Evolutionary conservation across 257 asterid genomes (phyloP).

Genomic region (Lycium ferocissimum): DNA sequence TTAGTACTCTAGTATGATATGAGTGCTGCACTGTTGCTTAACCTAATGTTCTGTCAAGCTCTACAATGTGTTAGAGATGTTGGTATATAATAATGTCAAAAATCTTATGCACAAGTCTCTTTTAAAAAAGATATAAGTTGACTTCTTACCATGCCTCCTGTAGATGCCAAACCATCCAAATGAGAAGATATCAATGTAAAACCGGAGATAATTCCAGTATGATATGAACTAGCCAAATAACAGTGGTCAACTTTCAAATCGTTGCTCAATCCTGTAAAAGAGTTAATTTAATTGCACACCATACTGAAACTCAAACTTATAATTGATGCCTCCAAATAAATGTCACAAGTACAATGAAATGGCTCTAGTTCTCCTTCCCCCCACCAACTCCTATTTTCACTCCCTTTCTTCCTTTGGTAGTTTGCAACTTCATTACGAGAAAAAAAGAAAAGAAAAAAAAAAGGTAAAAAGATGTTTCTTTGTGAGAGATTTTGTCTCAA

Average conservation of each 20-base stretch:
- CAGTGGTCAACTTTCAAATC: constrained; percentile 66
- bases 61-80: not conserved
- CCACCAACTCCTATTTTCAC: not conserved
- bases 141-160: constrained; percentile 56
- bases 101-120: not conserved
- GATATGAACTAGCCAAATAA: constrained; percentile 88
- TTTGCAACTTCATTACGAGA: not conserved
- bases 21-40: not conserved
- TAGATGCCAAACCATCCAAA: constrained; percentile 53
- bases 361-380: not conserved
- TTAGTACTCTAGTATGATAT: not conserved
- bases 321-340: constrained; percentile 12
- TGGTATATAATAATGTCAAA: not conserved
- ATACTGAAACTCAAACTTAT: not conserved
- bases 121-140: not conserved
- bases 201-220: constrained; percentile 89
- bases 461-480: constrained; percentile 1
- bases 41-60: not conserved
- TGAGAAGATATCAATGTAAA: constrained; percentile 65
- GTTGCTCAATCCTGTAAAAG: constrained; percentile 43
- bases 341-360: not conserved
- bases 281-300: not conserved
- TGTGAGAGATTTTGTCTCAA: not conserved
- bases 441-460: not conserved
- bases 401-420: not conserved